Percentiles rank a stretch among this genome's conserved stretches.
These are phyloP conservation scores for Pulveroboletus ravenelii DNA, from an alignment of 768 basidiomycete species.

Conservation along the genomic window DNA sequence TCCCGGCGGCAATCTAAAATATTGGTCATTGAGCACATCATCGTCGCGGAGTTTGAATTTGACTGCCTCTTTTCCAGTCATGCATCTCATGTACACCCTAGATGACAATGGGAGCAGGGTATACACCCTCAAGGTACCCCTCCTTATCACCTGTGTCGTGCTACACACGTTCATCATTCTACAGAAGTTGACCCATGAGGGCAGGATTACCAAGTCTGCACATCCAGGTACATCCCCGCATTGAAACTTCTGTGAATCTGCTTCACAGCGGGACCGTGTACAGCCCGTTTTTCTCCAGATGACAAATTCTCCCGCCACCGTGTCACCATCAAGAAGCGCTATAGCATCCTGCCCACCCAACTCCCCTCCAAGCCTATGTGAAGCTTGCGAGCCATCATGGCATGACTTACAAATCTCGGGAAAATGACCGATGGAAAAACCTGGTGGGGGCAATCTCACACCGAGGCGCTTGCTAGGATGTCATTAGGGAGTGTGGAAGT, in stretches of 20 bases:
- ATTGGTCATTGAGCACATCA: background rate
- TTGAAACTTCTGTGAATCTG: background rate
- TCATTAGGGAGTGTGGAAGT: background rate
- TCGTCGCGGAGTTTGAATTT: slow-evolving; percentile 16
- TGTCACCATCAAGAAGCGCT: slow-evolving; percentile 94
- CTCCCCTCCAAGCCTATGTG: slow-evolving; percentile 85
- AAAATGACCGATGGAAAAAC: background rate
- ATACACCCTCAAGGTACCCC: slow-evolving; percentile 88
- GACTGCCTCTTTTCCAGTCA: slow-evolving; percentile 34
- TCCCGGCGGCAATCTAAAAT: background rate
- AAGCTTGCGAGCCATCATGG: slow-evolving; percentile 10
- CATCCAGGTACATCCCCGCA: slow-evolving; percentile 72
- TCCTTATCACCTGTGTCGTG: background rate
- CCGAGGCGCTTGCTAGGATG: background rate
- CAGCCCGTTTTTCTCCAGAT: slow-evolving; percentile 97
- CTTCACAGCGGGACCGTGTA: background rate
- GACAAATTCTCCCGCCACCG: slow-evolving; percentile 99
- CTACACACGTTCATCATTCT: slow-evolving; percentile 3
- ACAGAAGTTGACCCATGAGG: slow-evolving; percentile 80
- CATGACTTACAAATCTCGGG: background rate
- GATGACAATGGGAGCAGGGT: slow-evolving; percentile 73
- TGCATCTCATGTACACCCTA: slow-evolving; percentile 97
- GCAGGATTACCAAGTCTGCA: slow-evolving; percentile 89
- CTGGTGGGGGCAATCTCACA: background rate
- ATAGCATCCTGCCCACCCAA: slow-evolving; percentile 84